phyloP scores from a whole-genome alignment of 257 asterid species.

The Ehretia macrophylla region DNA sequence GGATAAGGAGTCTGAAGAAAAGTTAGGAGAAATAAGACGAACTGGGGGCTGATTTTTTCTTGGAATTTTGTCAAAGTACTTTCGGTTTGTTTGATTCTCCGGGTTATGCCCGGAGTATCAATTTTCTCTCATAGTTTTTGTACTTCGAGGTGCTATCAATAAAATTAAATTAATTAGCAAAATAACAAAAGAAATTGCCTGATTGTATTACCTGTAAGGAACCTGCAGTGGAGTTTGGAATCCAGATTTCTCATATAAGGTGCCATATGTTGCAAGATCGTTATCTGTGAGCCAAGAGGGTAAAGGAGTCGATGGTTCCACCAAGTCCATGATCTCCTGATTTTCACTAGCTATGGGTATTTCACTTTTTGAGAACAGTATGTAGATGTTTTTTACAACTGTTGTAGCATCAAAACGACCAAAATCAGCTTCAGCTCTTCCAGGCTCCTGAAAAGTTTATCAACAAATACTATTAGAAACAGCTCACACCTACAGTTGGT shows the following conservation, averaged over 20 bases:
- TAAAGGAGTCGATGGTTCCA: slow-evolving; percentile 51
- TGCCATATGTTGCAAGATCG: slow-evolving; percentile 60
- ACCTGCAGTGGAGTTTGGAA: slow-evolving; percentile 60
- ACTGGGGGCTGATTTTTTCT: too few relatives aligned
- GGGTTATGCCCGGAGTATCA: neutral
- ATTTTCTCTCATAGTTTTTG: neutral
- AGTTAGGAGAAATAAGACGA: too few relatives aligned
- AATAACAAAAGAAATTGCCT: neutral
- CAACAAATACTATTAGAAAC: neutral
- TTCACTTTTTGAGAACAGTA: slow-evolving; percentile 61
- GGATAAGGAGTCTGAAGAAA: too few relatives aligned
- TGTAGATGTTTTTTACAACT: slow-evolving; percentile 62
- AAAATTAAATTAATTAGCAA: neutral
- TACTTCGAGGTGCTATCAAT: neutral
- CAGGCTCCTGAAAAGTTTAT: slow-evolving; percentile 51
- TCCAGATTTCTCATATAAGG: slow-evolving; percentile 63
- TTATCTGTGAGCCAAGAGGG: slow-evolving; percentile 71
- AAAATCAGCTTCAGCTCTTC: slow-evolving; percentile 85
- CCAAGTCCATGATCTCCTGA: slow-evolving; percentile 79
- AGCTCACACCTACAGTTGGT: neutral
- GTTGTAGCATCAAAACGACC: slow-evolving; percentile 68
- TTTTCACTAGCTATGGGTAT: slow-evolving; percentile 58
- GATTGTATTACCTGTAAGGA: slow-evolving; percentile 54
- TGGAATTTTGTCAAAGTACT: too few relatives aligned
- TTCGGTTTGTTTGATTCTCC: too few relatives aligned